These are phyloP conservation scores for Kwoniella dendrophila DNA, from an alignment of 768 basidiomycete species.

Conservation along the genomic window DNA sequence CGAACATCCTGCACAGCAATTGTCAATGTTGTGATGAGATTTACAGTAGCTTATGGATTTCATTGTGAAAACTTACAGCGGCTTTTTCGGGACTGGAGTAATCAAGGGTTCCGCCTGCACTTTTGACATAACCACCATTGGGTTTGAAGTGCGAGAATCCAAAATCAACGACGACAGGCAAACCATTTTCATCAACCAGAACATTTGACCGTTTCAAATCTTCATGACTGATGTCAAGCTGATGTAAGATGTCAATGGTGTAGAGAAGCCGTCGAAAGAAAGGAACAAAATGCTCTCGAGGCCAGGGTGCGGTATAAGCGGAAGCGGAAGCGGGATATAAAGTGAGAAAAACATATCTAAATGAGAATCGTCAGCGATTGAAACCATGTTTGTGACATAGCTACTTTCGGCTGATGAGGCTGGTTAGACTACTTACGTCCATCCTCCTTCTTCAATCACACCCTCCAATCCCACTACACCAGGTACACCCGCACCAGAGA, in stretches of 20 bases:
- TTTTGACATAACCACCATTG: constrained; percentile 27
- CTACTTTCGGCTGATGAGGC: neutral
- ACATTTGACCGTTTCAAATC: constrained; percentile 60
- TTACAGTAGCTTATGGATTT: neutral
- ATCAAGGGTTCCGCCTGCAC: constrained; percentile 51
- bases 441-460: constrained; percentile 48
- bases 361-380: neutral
- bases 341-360: constrained; percentile 51
- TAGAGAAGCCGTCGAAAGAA: constrained; percentile 48
- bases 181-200: constrained; percentile 53
- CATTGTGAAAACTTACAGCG: constrained; percentile 20
- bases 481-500: constrained; percentile 40
- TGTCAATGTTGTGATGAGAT: neutral
- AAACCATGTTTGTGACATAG: neutral
- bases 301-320: constrained; percentile 17
- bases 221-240: constrained; percentile 59
- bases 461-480: constrained; percentile 52
- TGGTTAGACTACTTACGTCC: constrained; percentile 47
- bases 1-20: constrained; percentile 20
- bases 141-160: constrained; percentile 52
- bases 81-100: constrained; percentile 54
- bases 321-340: constrained; percentile 37
- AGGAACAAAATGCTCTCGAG: constrained; percentile 24
- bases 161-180: constrained; percentile 48
- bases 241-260: constrained; percentile 43